phyloP scores from a whole-genome alignment of 371 early-diverging fungal species.

The Apophysomyces trapeziformis region DNA sequence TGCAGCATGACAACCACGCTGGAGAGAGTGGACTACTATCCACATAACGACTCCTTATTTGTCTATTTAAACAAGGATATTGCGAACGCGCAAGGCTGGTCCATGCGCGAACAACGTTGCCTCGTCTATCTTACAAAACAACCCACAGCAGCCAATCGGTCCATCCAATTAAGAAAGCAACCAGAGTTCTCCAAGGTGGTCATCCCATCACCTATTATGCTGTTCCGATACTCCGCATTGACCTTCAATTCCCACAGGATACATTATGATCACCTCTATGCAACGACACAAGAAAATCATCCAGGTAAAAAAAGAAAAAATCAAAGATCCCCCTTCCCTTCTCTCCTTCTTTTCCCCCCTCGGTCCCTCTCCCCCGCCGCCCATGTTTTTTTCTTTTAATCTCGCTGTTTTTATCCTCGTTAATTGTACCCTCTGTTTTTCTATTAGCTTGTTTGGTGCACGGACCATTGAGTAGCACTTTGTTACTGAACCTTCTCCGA shows the following conservation, averaged over 20 bases:
- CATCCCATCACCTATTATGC: slow-evolving; percentile 64
- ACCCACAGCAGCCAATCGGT: slow-evolving; percentile 10
- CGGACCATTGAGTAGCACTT: slow-evolving; percentile 79
- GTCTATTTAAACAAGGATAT: slow-evolving; percentile 71
- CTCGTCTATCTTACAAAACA: slow-evolving; percentile 69
- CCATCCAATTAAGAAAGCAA: slow-evolving; percentile 3
- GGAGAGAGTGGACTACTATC: slow-evolving; percentile 54
- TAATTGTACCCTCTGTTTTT: too few relatives aligned
- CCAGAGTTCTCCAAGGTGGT: slow-evolving; percentile 62
- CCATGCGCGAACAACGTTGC: slow-evolving; percentile 71
- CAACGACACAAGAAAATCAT: slow-evolving; percentile 72
- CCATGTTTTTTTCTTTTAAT: not conserved
- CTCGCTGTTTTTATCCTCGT: too few relatives aligned
- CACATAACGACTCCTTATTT: slow-evolving; percentile 66
- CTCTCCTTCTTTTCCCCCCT: not conserved
- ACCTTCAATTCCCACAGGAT: slow-evolving; percentile 85
- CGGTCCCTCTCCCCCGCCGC: not conserved
- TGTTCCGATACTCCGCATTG: slow-evolving; percentile 85
- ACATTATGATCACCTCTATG: slow-evolving; percentile 78
- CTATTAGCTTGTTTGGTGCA: slow-evolving; percentile 70
- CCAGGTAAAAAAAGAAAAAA: slow-evolving; percentile 45
- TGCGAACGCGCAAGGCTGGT: slow-evolving; percentile 64
- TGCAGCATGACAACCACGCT: slow-evolving; percentile 61
- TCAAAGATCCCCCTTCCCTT: not conserved
- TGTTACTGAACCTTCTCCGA: slow-evolving; percentile 64